These are phyloP conservation scores for Torulaspora globosa DNA, from an alignment of 1,139 yeast species.

Conservation along the genomic window DNA sequence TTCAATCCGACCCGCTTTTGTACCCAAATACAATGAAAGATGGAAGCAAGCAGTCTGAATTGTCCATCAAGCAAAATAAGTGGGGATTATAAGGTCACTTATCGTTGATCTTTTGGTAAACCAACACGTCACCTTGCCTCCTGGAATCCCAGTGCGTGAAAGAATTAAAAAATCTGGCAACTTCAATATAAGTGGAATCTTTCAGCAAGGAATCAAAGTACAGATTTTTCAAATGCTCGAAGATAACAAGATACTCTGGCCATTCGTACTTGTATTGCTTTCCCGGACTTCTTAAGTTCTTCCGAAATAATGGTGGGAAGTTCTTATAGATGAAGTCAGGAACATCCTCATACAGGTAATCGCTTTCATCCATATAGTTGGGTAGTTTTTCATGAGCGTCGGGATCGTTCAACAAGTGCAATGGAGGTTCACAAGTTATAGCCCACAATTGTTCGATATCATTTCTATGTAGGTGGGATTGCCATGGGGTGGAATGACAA, in stretches of 20 bases:
- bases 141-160: slow-evolving; percentile 84
- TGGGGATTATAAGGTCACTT: slow-evolving; percentile 17
- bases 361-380: slow-evolving; percentile 79
- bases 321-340: slow-evolving; percentile 45
- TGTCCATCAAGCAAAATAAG: slow-evolving; percentile 6
- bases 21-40: background rate
- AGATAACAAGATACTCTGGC: slow-evolving; percentile 72
- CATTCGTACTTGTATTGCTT: slow-evolving; percentile 45
- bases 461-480: slow-evolving; percentile 67
- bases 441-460: slow-evolving; percentile 58
- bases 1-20: slow-evolving; percentile 3
- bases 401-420: slow-evolving; percentile 38
- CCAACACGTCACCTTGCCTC: slow-evolving; percentile 71
- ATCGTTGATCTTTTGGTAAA: slow-evolving; percentile 38
- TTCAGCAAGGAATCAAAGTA: slow-evolving; percentile 42
- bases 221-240: slow-evolving; percentile 54
- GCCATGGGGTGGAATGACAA: slow-evolving; percentile 97
- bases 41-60: background rate
- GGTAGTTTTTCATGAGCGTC: slow-evolving; percentile 36
- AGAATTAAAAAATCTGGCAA: slow-evolving; percentile 65
- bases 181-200: slow-evolving; percentile 45
- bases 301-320: slow-evolving; percentile 40
- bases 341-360: slow-evolving; percentile 70
- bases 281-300: slow-evolving; percentile 26
- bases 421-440: slow-evolving; percentile 89